A percentile compares a stretch with the other conserved stretches of the same genome.
Conservation (phyloP, 805 yeast species). For the Lachancea waltii region DNA sequence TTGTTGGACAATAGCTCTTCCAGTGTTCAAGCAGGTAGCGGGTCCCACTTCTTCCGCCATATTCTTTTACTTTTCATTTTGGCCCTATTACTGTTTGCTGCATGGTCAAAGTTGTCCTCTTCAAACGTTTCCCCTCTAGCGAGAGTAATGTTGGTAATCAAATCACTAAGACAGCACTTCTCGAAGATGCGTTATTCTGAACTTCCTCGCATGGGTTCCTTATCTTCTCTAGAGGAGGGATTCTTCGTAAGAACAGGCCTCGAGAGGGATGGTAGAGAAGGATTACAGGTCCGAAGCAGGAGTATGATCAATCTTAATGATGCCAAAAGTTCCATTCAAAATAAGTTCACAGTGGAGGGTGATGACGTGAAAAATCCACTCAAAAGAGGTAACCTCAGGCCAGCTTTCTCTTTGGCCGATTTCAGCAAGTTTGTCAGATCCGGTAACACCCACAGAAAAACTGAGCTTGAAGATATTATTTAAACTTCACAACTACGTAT, state of each 20-base stretch:
- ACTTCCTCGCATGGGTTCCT: constrained; percentile 9
- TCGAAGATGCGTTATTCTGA: constrained; percentile 9
- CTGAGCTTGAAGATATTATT: neutral
- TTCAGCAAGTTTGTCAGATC: constrained; percentile 24
- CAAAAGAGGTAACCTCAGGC: constrained; percentile 13
- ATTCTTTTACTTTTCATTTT: constrained; percentile 6
- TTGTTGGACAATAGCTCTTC: neutral
- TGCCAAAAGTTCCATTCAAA: too few species aligned
- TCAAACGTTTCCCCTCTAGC: neutral
- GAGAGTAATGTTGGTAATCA: neutral
- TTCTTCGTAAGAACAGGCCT: constrained; percentile 3
- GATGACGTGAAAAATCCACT: too few species aligned
- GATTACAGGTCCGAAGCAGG: constrained; percentile 24
- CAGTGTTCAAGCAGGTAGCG: neutral
- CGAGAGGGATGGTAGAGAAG: constrained; percentile 11
- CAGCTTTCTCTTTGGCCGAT: constrained; percentile 27
- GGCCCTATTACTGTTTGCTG: constrained; percentile 2
- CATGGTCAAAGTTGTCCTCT: neutral
- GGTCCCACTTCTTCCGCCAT: constrained; percentile 1
- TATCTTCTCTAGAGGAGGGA: constrained; percentile 16
- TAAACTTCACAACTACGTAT: too few species aligned
- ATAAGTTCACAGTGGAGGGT: too few species aligned
- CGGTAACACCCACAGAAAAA: constrained; percentile 1
- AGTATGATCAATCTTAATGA: constrained; percentile 24
- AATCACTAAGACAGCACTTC: constrained; percentile 6